These are phyloP conservation scores for Protomyces arabidopsidicola DNA, from an alignment of 1,139 yeast genomes.

Conservation along the genomic window DNA sequence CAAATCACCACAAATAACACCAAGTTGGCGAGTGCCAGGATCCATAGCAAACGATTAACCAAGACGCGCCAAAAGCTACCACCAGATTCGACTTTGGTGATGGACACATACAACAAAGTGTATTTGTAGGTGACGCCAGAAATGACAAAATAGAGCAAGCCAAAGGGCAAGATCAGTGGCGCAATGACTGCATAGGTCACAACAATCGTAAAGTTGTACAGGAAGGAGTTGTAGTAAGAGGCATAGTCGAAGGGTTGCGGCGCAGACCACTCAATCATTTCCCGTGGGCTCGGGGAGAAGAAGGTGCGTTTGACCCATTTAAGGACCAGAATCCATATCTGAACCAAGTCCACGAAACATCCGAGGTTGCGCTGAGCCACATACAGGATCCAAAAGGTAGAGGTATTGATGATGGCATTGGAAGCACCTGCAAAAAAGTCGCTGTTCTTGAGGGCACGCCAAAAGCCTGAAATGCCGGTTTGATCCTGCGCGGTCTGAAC, in stretches of 20 bases:
- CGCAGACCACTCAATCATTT: conserved; percentile 39
- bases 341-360: conserved; percentile 39
- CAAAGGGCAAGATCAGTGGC: conserved; percentile 42
- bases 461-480: conserved; percentile 33
- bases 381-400: conserved; percentile 46
- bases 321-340: conserved; percentile 37
- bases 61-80: conserved; percentile 44
- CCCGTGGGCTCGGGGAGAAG: conserved; percentile 42
- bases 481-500: conserved; percentile 23
- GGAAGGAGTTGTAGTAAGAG: conserved; percentile 39
- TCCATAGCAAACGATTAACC: conserved; percentile 40
- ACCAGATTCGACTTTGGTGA: conserved; percentile 43
- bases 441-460: conserved; percentile 29
- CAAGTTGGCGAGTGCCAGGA: conserved; percentile 41
- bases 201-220: conserved; percentile 43
- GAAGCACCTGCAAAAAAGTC: conserved; percentile 23
- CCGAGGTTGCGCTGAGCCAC: conserved; percentile 39
- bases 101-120: conserved; percentile 41
- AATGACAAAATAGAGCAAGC: conserved; percentile 39
- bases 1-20: conserved; percentile 42
- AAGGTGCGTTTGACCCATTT: conserved; percentile 37
- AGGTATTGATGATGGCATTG: conserved; percentile 40
- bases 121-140: conserved; percentile 42
- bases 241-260: conserved; percentile 43
- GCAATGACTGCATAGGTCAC: conserved; percentile 43